Base-by-base conservation (phyloP, 1,139 yeast genomes). In the Yarrowia galli region DNA sequence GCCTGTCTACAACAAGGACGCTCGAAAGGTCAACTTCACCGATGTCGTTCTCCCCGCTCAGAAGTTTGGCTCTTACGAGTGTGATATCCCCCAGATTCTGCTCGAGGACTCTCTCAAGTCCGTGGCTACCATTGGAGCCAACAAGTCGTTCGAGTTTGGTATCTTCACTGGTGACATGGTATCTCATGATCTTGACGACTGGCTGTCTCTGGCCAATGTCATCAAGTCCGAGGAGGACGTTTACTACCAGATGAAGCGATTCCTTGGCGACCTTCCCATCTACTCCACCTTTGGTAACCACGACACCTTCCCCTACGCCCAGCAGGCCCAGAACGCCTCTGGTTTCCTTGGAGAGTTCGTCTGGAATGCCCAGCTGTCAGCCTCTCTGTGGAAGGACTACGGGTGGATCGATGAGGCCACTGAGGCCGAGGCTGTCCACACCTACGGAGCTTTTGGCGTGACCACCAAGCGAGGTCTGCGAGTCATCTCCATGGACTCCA, bases 231-330 rank as follows among this genome's bases (percentile, higher is more conserved):
- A 89, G 76, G 80, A 81, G 65, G 76, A 78, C 48, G 77, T 85
- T 0, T 82, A 86, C 75, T 76, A 82, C 69, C 83, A 86, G 69
- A 80, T 88, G 80, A 88, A 88, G 74, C 78, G 81, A 66, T 83
- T 80, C 74, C 81, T 89, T 71, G 79, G 82, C 15, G 79, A 84
- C 67, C 76, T 86, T 20, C 89, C 91, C 2, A 85, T 89, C n/a
- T 87, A 80, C 73, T 83, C 91, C 13, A 86, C 85, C 40, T 79
- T 89, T 72, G 92, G 93, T 20, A 88, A 88, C 76, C 92, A 89
- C 75, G 92, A 89, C 73, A 85, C 89, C 22, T 88, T 84, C 80
- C 92, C 92, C 18, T 88, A 87, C 73, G 89, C 88, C 20, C 91
- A 88, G 75, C 75, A 87, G 68, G 88, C 92, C 1, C 90, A 88